Percentiles rank a stretch among this genome's conserved stretches.
phyloP scores from a whole-genome alignment of 2,329 filamentous ascomycete genomes.

The Aspergillus candidus region DNA sequence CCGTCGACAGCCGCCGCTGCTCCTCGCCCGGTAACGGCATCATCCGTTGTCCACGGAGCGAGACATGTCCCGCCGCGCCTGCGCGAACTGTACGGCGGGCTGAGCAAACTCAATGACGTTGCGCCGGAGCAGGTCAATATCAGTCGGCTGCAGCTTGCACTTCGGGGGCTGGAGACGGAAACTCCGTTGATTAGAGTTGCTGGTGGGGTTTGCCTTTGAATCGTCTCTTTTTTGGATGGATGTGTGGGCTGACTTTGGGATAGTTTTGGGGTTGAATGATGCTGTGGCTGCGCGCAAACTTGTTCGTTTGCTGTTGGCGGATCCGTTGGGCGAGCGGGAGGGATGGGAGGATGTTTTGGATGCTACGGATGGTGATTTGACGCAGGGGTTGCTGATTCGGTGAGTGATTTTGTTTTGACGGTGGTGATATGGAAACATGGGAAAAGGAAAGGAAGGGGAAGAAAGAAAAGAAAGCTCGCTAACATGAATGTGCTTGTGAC shows the following conservation, averaged over 20 bases:
- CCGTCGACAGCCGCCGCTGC: slow-evolving; percentile 5
- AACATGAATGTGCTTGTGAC: not conserved
- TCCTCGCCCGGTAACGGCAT: slow-evolving; percentile 41
- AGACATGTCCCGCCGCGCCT: slow-evolving; percentile 49
- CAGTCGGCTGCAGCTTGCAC: slow-evolving; percentile 54
- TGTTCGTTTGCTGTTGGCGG: slow-evolving; percentile 62
- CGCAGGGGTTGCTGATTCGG: slow-evolving; percentile 58
- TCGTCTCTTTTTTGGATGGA: not conserved
- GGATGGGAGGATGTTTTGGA: slow-evolving; percentile 62
- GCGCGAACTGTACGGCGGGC: slow-evolving; percentile 48
- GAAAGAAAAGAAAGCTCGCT: slow-evolving; percentile 30
- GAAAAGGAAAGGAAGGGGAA: slow-evolving; percentile 66
- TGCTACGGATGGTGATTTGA: slow-evolving; percentile 40
- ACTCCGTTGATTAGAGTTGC: slow-evolving; percentile 52
- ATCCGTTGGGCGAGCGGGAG: slow-evolving; percentile 58
- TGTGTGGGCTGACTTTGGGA: slow-evolving; percentile 2
- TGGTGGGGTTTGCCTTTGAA: slow-evolving; percentile 30
- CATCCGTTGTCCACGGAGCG: slow-evolving; percentile 49
- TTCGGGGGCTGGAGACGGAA: slow-evolving; percentile 51
- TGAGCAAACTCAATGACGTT: slow-evolving; percentile 47
- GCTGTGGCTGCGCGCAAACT: slow-evolving; percentile 51
- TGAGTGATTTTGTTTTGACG: slow-evolving; percentile 43
- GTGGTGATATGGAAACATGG: too few relatives aligned
- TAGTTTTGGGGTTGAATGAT: slow-evolving; percentile 48
- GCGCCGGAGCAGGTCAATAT: slow-evolving; percentile 54